These are phyloP conservation scores for Exophiala dermatitidis DNA, from an alignment of 2,329 filamentous ascomycete genomes.

Conservation along the genomic window DNA sequence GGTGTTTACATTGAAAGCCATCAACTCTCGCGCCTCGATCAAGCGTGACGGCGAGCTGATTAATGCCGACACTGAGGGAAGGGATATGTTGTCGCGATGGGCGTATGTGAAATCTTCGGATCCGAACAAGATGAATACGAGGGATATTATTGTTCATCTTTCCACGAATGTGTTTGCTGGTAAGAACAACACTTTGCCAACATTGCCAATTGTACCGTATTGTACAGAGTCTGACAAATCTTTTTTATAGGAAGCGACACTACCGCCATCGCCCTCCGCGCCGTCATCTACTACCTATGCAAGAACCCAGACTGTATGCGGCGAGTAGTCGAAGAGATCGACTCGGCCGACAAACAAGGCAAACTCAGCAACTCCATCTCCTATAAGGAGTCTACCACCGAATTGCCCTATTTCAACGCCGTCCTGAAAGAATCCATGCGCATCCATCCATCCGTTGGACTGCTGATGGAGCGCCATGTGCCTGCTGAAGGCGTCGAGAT, in stretches of 20 bases:
- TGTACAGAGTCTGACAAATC: not conserved
- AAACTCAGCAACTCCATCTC: slow-evolving; percentile 19
- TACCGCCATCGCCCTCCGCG: slow-evolving; percentile 21
- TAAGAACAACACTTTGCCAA: not conserved
- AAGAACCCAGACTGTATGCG: slow-evolving; percentile 45
- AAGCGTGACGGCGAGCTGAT: slow-evolving; percentile 29
- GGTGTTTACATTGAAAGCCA: slow-evolving; percentile 31
- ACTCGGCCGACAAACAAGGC: slow-evolving; percentile 12
- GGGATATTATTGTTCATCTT: slow-evolving; percentile 30
- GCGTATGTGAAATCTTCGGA: slow-evolving; percentile 28
- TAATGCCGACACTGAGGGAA: slow-evolving; percentile 17
- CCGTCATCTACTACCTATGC: slow-evolving; percentile 65
- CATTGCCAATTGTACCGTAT: not conserved
- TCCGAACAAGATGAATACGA: slow-evolving; percentile 29
- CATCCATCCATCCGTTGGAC: slow-evolving; percentile 26
- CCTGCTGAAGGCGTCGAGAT: slow-evolving; percentile 20
- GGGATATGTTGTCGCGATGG: slow-evolving; percentile 31
- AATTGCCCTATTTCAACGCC: slow-evolving; percentile 18
- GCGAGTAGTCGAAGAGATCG: slow-evolving; percentile 19
- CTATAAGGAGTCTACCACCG: slow-evolving; percentile 26
- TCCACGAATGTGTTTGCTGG: slow-evolving; percentile 30
- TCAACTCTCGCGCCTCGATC: slow-evolving; percentile 29
- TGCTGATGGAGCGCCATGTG: slow-evolving; percentile 27
- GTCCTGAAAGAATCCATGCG: slow-evolving; percentile 22
- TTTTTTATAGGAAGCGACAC: slow-evolving; percentile 20